phyloP scores from a whole-genome alignment of 352 stramenopile genomes.

The Elongisporangium undulatum region DNA sequence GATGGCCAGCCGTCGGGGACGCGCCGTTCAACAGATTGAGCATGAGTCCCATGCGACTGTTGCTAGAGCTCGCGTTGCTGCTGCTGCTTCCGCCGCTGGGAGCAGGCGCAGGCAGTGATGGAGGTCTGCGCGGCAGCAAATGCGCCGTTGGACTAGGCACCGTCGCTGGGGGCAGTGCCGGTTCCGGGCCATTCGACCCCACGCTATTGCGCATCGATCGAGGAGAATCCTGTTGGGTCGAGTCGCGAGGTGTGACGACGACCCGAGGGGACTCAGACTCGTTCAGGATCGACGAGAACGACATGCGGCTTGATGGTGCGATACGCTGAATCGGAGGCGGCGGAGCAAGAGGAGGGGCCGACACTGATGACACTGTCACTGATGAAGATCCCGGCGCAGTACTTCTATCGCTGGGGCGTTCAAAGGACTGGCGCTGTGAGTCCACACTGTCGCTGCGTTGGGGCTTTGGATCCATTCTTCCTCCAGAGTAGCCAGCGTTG shows the following conservation, averaged over 20 bases:
- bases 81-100: slow-evolving; percentile 9
- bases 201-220: slow-evolving; percentile 9
- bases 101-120: background rate
- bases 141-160: slow-evolving; percentile 53
- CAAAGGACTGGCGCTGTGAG: background rate
- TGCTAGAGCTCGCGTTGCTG: background rate
- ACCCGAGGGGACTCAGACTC: slow-evolving; percentile 74
- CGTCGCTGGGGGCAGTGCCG: slow-evolving; percentile 18
- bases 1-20: slow-evolving; percentile 32
- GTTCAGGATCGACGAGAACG: slow-evolving; percentile 87
- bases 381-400: background rate
- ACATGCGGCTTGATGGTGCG: slow-evolving; percentile 72
- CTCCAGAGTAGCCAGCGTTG: background rate
- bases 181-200: slow-evolving; percentile 13
- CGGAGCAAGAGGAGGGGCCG: slow-evolving; percentile 1
- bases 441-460: background rate
- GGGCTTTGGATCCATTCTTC: background rate
- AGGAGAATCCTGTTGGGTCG: slow-evolving; percentile 28
- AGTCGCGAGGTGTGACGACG: slow-evolving; percentile 27
- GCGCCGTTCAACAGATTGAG: slow-evolving; percentile 72
- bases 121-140: slow-evolving; percentile 37
- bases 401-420: background rate
- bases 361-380: background rate
- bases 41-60: slow-evolving; percentile 73
- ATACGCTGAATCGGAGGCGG: slow-evolving; percentile 18